These are phyloP conservation scores for Clohesyomyces aquaticus DNA, from an alignment of 495 filamentous ascomycete genomes.

Conservation along the genomic window DNA sequence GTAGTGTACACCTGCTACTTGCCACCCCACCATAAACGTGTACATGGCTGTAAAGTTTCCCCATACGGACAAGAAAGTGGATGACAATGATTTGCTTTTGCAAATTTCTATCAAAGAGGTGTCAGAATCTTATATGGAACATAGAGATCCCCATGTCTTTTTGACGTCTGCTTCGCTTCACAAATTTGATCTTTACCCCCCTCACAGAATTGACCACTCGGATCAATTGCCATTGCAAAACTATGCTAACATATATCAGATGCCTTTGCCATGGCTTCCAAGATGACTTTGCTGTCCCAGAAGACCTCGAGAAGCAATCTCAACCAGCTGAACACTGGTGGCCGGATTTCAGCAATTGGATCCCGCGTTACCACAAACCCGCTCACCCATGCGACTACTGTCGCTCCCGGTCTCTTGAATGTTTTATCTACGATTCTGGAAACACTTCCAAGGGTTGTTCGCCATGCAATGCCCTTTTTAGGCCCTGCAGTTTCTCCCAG, in stretches of 20 bases:
- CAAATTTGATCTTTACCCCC: background rate
- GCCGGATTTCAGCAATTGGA: conserved; percentile 46
- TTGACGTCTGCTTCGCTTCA: background rate
- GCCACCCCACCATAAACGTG: too few relatives aligned
- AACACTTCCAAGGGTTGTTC: conserved; percentile 70
- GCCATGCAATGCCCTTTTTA: conserved; percentile 74
- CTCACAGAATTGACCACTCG: background rate
- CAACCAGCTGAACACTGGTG: conserved; percentile 1
- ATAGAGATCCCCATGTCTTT: too few relatives aligned
- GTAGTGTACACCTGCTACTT: too few relatives aligned
- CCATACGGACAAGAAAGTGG: too few relatives aligned
- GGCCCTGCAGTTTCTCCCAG: conserved; percentile 68
- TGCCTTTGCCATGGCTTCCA: conserved; percentile 42
- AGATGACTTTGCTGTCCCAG: conserved; percentile 27
- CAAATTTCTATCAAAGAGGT: too few relatives aligned
- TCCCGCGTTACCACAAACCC: conserved; percentile 50
- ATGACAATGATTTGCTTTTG: too few relatives aligned
- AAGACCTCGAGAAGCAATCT: conserved; percentile 2
- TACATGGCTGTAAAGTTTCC: too few relatives aligned
- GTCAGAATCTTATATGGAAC: too few relatives aligned
- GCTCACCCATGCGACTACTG: conserved; percentile 73
- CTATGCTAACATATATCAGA: conserved; percentile 27
- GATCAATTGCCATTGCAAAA: background rate
- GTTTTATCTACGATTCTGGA: conserved; percentile 57
- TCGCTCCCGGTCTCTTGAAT: conserved; percentile 67